Conservation (phyloP, 2,329 filamentous ascomycete species). For the Exophiala bonariae region DNA sequence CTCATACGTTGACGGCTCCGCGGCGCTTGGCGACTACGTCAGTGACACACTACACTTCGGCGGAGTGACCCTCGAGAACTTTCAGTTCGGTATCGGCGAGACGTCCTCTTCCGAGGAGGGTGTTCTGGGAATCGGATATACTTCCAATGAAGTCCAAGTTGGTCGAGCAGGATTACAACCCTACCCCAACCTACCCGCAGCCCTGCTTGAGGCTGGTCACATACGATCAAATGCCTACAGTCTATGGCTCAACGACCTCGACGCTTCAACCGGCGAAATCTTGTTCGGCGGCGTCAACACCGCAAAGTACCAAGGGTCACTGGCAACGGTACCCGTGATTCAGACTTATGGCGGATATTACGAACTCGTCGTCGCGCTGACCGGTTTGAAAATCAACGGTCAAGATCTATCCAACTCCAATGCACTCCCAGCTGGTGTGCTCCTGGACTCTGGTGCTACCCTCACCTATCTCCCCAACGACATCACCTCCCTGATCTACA, state of each 20-base stretch:
- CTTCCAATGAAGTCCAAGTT: conserved; percentile 73
- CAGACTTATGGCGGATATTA: conserved; percentile 50
- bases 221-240: conserved; percentile 71
- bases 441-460: conserved; percentile 71
- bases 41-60: conserved; percentile 64
- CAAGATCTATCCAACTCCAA: conserved; percentile 21
- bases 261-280: conserved; percentile 65
- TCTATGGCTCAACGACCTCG: conserved; percentile 73
- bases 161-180: conserved; percentile 45
- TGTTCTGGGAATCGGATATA: conserved; percentile 83
- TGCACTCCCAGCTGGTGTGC: conserved; percentile 55
- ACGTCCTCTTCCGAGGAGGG: conserved; percentile 61
- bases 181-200: conserved; percentile 70
- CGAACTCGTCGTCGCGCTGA: conserved; percentile 71
- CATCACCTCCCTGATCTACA: conserved; percentile 53
- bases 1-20: conserved; percentile 78
- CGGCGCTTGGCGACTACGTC: conserved; percentile 76
- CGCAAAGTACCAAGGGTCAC: conserved; percentile 60
- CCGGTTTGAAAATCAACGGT: conserved; percentile 47
- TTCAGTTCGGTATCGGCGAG: conserved; percentile 64
- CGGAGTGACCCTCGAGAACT: conserved; percentile 46
- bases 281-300: conserved; percentile 75
- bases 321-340: conserved; percentile 69
- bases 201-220: conserved; percentile 59
- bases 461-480: conserved; percentile 65